Conservation (phyloP, 1,284 basidiomycete species). For the Ustilago bromivora region DNA sequence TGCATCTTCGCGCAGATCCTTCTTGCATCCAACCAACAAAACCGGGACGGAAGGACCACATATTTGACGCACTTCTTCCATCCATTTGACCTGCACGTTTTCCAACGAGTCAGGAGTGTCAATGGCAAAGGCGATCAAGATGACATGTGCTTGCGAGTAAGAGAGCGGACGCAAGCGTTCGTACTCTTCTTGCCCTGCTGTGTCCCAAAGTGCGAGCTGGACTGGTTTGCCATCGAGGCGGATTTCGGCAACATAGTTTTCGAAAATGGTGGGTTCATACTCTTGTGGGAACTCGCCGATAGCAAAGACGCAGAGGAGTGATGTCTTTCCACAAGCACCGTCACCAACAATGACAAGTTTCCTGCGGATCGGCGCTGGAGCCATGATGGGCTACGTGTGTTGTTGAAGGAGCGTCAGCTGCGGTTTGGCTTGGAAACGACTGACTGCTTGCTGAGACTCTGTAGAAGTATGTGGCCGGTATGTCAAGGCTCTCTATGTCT, state of each 20-base stretch:
- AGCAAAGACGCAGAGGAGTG: slow-evolving; percentile 76
- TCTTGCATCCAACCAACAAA: slow-evolving; percentile 86
- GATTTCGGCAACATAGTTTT: slow-evolving; percentile 99
- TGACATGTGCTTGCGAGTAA: slow-evolving; percentile 97
- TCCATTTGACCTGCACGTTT: slow-evolving; percentile 97
- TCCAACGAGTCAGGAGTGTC: slow-evolving; percentile 97
- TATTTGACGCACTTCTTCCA: slow-evolving; percentile 71
- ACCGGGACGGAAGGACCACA: slow-evolving; percentile 77
- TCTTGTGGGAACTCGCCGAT: slow-evolving; percentile 96
- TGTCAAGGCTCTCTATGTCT: not conserved
- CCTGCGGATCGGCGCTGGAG: slow-evolving; percentile 77
- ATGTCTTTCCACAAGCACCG: slow-evolving; percentile 64
- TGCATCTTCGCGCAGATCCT: slow-evolving; percentile 77
- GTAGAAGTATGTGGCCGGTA: not conserved
- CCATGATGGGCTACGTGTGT: slow-evolving; percentile 19
- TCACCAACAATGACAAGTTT: slow-evolving; percentile 90
- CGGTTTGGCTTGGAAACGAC: not conserved
- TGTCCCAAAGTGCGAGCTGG: slow-evolving; percentile 96
- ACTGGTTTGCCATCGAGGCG: slow-evolving; percentile 95
- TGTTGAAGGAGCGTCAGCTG: not conserved
- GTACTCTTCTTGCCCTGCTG: slow-evolving; percentile 94
- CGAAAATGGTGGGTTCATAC: slow-evolving; percentile 84
- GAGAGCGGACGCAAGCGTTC: slow-evolving; percentile 94
- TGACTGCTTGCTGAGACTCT: not conserved
- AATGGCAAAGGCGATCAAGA: slow-evolving; percentile 95